These are phyloP conservation scores for Xylariaceae sp. DNA, from an alignment of 2,329 filamentous ascomycete species.

Conservation along the genomic window DNA sequence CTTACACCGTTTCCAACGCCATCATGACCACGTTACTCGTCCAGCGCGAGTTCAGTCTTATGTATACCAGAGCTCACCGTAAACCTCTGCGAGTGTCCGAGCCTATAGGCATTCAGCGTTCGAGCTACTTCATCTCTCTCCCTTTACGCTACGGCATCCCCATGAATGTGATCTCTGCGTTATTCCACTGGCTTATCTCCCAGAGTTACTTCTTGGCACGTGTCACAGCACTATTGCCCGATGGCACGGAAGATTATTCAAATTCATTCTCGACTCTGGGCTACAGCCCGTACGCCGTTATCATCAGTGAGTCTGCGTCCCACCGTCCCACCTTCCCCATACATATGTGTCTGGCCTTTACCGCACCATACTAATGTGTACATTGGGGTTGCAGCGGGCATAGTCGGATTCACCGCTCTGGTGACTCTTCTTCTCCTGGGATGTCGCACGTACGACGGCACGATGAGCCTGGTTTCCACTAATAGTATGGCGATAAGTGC, in stretches of 20 bases:
- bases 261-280: slow-evolving; percentile 42
- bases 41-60: slow-evolving; percentile 52
- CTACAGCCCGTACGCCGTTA: slow-evolving; percentile 39
- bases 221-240: slow-evolving; percentile 38
- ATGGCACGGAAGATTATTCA: slow-evolving; percentile 29
- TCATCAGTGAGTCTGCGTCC: slow-evolving; percentile 28
- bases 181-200: slow-evolving; percentile 57
- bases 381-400: slow-evolving; percentile 18
- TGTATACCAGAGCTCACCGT: slow-evolving; percentile 35
- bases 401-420: slow-evolving; percentile 20
- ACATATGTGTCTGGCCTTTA: background rate
- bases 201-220: slow-evolving; percentile 52
- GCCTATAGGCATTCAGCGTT: slow-evolving; percentile 48
- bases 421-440: slow-evolving; percentile 30
- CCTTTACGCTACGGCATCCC: slow-evolving; percentile 52
- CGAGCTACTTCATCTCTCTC: slow-evolving; percentile 51
- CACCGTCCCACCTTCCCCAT: background rate
- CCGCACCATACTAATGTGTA: background rate
- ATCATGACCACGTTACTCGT: slow-evolving; percentile 54
- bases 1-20: slow-evolving; percentile 52
- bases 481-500: slow-evolving; percentile 43
- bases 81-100: slow-evolving; percentile 51
- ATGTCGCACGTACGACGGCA: slow-evolving; percentile 38
- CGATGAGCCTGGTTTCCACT: slow-evolving; percentile 42
- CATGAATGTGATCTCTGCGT: slow-evolving; percentile 40